Percentiles rank a stretch among this genome's conserved stretches.
Conservation (phyloP, 306 rosid species). For the Rosa lucieae region DNA sequence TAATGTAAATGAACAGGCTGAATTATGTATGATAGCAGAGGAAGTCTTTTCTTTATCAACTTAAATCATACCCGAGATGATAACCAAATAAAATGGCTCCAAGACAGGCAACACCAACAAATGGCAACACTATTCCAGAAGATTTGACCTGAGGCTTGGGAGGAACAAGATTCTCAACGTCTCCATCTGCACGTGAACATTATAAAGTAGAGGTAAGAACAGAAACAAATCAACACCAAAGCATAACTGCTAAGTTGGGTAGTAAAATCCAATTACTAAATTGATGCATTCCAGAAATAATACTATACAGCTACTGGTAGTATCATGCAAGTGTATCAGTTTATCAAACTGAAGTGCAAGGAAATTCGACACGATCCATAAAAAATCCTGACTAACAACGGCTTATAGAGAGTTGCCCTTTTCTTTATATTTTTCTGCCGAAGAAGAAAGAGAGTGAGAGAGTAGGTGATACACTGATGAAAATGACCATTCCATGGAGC, state of each 20-base stretch:
- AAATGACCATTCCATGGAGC: too few relatives aligned
- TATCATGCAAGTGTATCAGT: too few relatives aligned
- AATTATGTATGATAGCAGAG: constrained; percentile 19
- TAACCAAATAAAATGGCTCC: constrained; percentile 94
- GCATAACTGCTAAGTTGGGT: constrained; percentile 1
- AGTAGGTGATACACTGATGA: too few relatives aligned
- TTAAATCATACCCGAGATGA: constrained; percentile 79
- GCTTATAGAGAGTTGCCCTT: too few relatives aligned
- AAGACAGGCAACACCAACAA: constrained; percentile 90
- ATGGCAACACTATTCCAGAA: constrained; percentile 89
- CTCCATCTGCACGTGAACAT: constrained; percentile 57
- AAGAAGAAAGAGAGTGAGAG: too few relatives aligned
- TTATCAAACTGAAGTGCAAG: too few relatives aligned
- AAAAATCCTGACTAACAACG: too few relatives aligned
- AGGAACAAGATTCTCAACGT: constrained; percentile 56
- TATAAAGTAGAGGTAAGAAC: constrained; percentile 23
- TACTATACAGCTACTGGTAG: not conserved
- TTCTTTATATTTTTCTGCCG: too few relatives aligned
- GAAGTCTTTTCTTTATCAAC: not conserved
- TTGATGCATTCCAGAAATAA: not conserved
- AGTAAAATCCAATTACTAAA: not conserved
- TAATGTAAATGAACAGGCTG: not conserved
- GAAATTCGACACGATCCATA: too few relatives aligned
- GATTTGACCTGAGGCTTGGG: constrained; percentile 49
- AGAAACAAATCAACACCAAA: constrained; percentile 11